phyloP scores from a whole-genome alignment of 495 filamentous ascomycete genomes.

The Talaromyces borbonicus region DNA sequence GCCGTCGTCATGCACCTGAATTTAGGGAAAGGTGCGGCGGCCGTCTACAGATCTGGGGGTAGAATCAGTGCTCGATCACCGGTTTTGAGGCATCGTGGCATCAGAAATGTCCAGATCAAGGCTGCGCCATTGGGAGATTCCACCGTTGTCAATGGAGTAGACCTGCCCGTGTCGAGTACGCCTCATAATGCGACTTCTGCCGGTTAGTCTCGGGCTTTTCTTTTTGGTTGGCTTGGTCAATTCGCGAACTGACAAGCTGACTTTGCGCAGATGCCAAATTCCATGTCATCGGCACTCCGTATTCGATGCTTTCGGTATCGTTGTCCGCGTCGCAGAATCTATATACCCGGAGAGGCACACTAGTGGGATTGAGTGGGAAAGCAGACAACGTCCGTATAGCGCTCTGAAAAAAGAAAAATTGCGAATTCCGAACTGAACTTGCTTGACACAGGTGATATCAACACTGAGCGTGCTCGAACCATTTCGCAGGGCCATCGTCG shows the following conservation, averaged over 20 bases:
- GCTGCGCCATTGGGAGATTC: slow-evolving; percentile 29
- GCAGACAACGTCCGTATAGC: slow-evolving; percentile 92
- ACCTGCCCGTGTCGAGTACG: slow-evolving; percentile 31
- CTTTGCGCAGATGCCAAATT: slow-evolving; percentile 70
- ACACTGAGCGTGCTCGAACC: slow-evolving; percentile 82
- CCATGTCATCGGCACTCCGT: slow-evolving; percentile 80
- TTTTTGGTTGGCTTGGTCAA: not conserved
- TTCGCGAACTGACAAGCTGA: not conserved
- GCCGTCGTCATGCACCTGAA: slow-evolving; percentile 24
- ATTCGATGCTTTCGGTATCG: slow-evolving; percentile 84
- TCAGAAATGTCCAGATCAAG: slow-evolving; percentile 36
- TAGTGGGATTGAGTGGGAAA: slow-evolving; percentile 84
- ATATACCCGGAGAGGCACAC: slow-evolving; percentile 80
- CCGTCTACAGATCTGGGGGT: slow-evolving; percentile 21
- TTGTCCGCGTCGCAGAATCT: slow-evolving; percentile 88
- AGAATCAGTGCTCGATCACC: not conserved
- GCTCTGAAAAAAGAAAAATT: too few species aligned
- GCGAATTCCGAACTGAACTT: too few species aligned
- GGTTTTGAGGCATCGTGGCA: not conserved
- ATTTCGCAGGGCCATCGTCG: slow-evolving; percentile 61
- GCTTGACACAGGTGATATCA: slow-evolving; percentile 53
- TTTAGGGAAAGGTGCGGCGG: slow-evolving; percentile 28
- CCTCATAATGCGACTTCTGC: slow-evolving; percentile 31
- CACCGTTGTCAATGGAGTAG: slow-evolving; percentile 25
- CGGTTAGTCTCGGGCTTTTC: slow-evolving; percentile 26